Evolutionary conservation across 768 basidiomycete genomes (phyloP).

Genomic region (Trametes villosa): DNA sequence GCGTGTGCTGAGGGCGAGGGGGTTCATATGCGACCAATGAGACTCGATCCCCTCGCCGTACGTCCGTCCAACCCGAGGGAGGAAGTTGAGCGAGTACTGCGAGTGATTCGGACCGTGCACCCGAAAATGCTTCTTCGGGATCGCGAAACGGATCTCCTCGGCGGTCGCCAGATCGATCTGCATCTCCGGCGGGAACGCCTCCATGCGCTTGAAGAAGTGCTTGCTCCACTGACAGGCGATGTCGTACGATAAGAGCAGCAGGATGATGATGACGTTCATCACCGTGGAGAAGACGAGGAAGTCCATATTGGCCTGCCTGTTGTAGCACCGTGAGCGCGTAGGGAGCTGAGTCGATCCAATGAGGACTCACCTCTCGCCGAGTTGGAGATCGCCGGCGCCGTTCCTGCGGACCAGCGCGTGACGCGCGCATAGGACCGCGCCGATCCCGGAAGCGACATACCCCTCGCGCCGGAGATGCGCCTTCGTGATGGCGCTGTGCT

Average conservation of each 20-base stretch:
- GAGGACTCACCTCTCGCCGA: slow-evolving; percentile 28
- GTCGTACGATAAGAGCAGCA: slow-evolving; percentile 25
- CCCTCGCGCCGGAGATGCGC: slow-evolving; percentile 4
- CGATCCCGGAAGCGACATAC: slow-evolving; percentile 25
- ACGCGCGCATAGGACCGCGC: slow-evolving; percentile 24
- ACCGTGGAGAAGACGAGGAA: slow-evolving; percentile 24
- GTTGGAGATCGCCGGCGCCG: slow-evolving; percentile 31
- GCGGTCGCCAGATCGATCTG: background rate
- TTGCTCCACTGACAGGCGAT: slow-evolving; percentile 36
- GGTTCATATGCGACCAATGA: slow-evolving; percentile 24
- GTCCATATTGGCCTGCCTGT: slow-evolving; percentile 25
- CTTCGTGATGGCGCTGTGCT: slow-evolving; percentile 22
- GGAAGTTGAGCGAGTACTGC: slow-evolving; percentile 35
- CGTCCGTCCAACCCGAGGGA: slow-evolving; percentile 19
- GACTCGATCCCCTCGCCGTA: slow-evolving; percentile 34
- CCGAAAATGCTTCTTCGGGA: slow-evolving; percentile 40
- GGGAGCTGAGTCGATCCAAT: too few relatives aligned
- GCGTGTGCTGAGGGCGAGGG: slow-evolving; percentile 6
- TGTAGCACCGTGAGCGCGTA: too few relatives aligned
- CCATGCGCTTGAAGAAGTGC: slow-evolving; percentile 29
- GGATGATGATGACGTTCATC: background rate
- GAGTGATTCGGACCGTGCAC: slow-evolving; percentile 36
- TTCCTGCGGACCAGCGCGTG: slow-evolving; percentile 26
- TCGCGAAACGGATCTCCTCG: slow-evolving; percentile 11
- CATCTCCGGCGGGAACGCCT: background rate